Base-by-base conservation (phyloP, 768 basidiomycete genomes). In the Lepiota brunneoincarnata region DNA sequence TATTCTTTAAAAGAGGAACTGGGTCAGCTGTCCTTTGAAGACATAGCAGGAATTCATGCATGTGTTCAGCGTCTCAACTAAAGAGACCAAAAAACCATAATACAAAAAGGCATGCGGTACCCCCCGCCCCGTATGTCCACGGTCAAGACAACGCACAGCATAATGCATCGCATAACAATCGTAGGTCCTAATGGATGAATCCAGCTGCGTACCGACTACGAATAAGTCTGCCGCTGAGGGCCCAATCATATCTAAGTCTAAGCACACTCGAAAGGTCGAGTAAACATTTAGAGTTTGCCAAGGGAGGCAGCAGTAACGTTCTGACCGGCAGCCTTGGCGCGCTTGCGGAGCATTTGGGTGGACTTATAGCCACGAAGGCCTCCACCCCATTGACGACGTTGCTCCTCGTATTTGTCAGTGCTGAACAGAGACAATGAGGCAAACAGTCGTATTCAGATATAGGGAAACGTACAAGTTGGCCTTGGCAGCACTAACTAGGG, bases 361-460 rank as follows among this genome's bases (percentile, higher is more conserved):
- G 91, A 93, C 78, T 97, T 96, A 82, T 90, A 87, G 62, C 94
- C 93, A 75, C 93, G 92, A 68, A 93, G 63, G 70, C 95, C 95
- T 78, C 95, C 95, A 71, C 95, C 94, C 96, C 96, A 98, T 63
- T 86, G 84, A 66, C 89, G 84, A 60, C 92, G 86, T 50, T 87
- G 80, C 63, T 95, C 93, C 61, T 96, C 95, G 74, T 91, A 91
- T 76, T 96, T 98, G 73, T 92, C 91, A 52, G 87, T 76, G 81
- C 89, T 91, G 58, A 0, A 49, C 3, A 21, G 12, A 26, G 49
- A 20, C 5, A 15, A 31, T 64, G 14, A 67, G 43, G 36, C 12
- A 24, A 31, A 37, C 2, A 37, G 17, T 31, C 6, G 26, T 18
- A 12, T 35, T 6, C 20, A 18, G 12, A 10, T 15, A 2, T 31